Percentiles rank a stretch among this genome's conserved stretches.
These are phyloP conservation scores for Mucor plumbeus DNA, from an alignment of 371 early-diverging fungal genomes.

Conservation along the genomic window DNA sequence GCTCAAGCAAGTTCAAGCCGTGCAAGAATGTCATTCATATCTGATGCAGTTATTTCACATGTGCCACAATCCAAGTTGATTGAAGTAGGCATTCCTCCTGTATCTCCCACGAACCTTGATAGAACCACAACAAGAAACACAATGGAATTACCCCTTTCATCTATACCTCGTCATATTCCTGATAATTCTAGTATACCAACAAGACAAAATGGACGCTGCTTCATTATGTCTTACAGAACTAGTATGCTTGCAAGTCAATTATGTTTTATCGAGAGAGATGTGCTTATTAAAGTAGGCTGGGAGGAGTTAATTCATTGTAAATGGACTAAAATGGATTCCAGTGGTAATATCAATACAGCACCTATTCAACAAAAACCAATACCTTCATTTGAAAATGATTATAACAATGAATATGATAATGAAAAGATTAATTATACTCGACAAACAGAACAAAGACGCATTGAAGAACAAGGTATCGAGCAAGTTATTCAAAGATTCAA, in stretches of 20 bases:
- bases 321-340: slow-evolving; percentile 56
- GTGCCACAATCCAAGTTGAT: slow-evolving; percentile 22
- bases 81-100: slow-evolving; percentile 21
- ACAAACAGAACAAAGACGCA: slow-evolving; percentile 19
- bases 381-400: neutral
- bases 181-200: too few species aligned
- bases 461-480: slow-evolving; percentile 50
- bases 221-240: slow-evolving; percentile 59
- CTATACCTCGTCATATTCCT: slow-evolving; percentile 7
- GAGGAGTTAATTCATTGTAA: slow-evolving; percentile 67
- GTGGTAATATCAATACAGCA: slow-evolving; percentile 19
- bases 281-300: slow-evolving; percentile 64
- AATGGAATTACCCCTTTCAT: neutral
- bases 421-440: slow-evolving; percentile 31
- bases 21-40: slow-evolving; percentile 12
- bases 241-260: slow-evolving; percentile 65
- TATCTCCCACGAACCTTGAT: neutral
- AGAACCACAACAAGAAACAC: neutral
- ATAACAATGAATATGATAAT: neutral
- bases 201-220: slow-evolving; percentile 30
- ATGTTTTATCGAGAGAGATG: slow-evolving; percentile 66
- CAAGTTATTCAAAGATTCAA: slow-evolving; percentile 72
- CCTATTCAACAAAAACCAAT: neutral
- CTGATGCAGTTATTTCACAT: slow-evolving; percentile 7
- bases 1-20: slow-evolving; percentile 25